Evolutionary conservation across 768 basidiomycete genomes (phyloP).

Genomic region (Agrocybe praecox): DNA sequence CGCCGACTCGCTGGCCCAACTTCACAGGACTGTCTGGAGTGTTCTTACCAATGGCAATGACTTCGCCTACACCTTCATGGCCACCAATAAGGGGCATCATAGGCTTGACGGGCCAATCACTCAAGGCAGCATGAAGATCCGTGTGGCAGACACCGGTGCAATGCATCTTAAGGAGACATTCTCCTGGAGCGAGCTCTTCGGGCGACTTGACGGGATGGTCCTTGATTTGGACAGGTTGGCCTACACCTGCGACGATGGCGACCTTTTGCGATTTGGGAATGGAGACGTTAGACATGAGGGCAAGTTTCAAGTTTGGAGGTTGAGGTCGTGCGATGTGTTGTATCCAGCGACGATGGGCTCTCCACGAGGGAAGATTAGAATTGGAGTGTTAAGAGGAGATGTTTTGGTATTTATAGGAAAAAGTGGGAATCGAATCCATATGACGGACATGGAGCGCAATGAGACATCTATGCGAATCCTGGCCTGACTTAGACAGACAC

Average conservation of each 20-base stretch:
- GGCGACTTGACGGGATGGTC: conserved; percentile 61
- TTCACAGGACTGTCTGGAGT: conserved; percentile 63
- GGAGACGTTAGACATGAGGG: conserved; percentile 3
- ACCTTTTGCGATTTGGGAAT: conserved; percentile 46
- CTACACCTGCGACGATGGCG: conserved; percentile 40
- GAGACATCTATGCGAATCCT: no score
- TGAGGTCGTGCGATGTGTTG: neutral
- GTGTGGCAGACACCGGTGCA: conserved; percentile 89
- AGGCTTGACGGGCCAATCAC: conserved; percentile 81
- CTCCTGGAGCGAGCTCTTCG: conserved; percentile 60
- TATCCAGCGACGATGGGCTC: neutral
- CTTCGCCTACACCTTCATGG: conserved; percentile 81
- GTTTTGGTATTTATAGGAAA: no score
- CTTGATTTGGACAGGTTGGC: conserved; percentile 35
- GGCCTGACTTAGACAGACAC: no score
- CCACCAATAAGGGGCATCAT: conserved; percentile 75
- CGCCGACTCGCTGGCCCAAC: conserved; percentile 79
- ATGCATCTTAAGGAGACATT: conserved; percentile 76
- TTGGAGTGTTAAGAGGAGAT: no score
- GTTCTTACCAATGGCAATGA: conserved; percentile 79
- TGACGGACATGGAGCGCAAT: no score
- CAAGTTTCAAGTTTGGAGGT: neutral
- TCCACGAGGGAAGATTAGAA: no score
- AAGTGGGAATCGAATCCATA: no score
- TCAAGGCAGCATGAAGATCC: conserved; percentile 73